Evolutionary conservation across 345 rosid genomes (phyloP).

Genomic region (Brassica juncea): DNA sequence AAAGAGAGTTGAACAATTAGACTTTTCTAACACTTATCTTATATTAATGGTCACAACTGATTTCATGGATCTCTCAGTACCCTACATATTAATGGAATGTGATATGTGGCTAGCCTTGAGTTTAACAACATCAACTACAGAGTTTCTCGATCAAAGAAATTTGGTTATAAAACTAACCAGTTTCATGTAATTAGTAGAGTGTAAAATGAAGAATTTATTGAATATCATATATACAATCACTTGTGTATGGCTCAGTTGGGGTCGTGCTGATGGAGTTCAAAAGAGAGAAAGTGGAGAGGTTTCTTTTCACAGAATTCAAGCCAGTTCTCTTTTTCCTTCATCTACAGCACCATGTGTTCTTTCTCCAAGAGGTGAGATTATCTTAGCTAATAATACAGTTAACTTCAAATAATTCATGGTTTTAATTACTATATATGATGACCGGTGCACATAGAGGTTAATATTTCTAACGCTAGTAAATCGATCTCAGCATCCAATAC

Average conservation of each 20-base stretch:
- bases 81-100: not conserved
- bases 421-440: not conserved
- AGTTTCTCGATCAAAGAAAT: not conserved
- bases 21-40: not conserved
- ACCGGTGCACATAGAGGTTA: not conserved
- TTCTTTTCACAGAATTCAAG: conserved; percentile 40
- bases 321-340: conserved; percentile 53
- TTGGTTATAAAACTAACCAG: conserved; percentile 36
- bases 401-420: too few species aligned
- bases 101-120: not conserved
- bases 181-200: conserved; percentile 23
- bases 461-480: not conserved
- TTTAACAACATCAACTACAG: conserved; percentile 28
- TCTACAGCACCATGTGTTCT: conserved; percentile 53
- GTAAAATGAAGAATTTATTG: conserved; percentile 22
- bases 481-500: conserved; percentile 35
- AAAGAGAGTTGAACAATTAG: not conserved
- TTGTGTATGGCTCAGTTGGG: conserved; percentile 28
- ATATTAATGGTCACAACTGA: not conserved
- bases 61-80: not conserved
- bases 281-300: conserved; percentile 10
- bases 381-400: not conserved
- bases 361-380: conserved; percentile 44
- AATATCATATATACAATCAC: conserved; percentile 11
- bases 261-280: conserved; percentile 32